A percentile compares a stretch with the other conserved stretches of the same genome.
These are phyloP conservation scores for Populus hybrid DNA, from an alignment of 441 rosid genomes.

Conservation along the genomic window DNA sequence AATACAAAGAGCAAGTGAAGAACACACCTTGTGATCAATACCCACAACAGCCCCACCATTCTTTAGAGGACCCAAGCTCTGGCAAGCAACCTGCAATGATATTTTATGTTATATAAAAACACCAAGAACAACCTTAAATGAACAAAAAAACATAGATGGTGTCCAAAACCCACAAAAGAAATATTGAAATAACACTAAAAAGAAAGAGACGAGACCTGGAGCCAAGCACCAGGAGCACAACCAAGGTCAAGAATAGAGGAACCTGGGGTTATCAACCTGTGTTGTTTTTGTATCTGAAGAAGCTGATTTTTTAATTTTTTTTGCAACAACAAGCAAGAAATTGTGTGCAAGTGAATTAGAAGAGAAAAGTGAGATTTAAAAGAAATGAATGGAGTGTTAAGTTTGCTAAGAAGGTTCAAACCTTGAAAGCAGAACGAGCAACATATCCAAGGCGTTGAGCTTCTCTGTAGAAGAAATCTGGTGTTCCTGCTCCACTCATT, in stretches of 20 bases:
- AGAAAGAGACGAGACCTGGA: slow-evolving; percentile 49
- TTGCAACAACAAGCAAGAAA: background rate
- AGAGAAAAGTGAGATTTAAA: background rate
- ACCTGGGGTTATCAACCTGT: slow-evolving; percentile 73
- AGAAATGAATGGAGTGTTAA: background rate
- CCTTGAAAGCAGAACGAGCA: slow-evolving; percentile 99
- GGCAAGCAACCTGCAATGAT: slow-evolving; percentile 78
- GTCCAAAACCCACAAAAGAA: slow-evolving; percentile 2
- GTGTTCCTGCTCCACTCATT: slow-evolving; percentile 81
- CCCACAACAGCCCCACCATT: slow-evolving; percentile 86
- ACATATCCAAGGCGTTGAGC: slow-evolving; percentile 97
- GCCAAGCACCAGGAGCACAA: slow-evolving; percentile 99
- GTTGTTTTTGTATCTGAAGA: slow-evolving; percentile 84
- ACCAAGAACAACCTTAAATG: background rate
- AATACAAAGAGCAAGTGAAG: slow-evolving; percentile 8
- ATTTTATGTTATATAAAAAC: background rate
- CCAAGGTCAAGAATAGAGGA: slow-evolving; percentile 94
- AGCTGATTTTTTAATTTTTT: slow-evolving; percentile 36
- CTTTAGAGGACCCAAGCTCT: slow-evolving; percentile 73
- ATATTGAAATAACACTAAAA: background rate
- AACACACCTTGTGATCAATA: slow-evolving; percentile 78
- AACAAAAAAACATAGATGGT: background rate
- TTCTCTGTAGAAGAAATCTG: slow-evolving; percentile 96
- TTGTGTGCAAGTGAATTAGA: background rate
- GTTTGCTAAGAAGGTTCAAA: background rate